Evolutionary conservation across 805 yeast species (phyloP).

Genomic region (Vanderwaltozyma tropicalis): DNA sequence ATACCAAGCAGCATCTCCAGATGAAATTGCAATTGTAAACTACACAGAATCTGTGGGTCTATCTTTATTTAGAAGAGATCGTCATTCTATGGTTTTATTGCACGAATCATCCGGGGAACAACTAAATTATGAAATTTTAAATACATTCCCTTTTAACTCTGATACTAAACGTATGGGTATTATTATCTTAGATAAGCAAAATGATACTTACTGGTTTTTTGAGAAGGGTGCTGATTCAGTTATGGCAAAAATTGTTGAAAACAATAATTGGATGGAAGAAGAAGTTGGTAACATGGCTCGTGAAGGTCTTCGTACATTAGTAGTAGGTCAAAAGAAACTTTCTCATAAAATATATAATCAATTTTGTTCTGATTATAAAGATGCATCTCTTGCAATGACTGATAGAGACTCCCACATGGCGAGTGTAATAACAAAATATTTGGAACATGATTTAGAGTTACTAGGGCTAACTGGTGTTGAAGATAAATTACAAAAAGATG

Average conservation of each 20-base stretch:
- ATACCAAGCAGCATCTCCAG: slow-evolving; percentile 98
- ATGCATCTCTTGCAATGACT: slow-evolving; percentile 69
- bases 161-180: slow-evolving; percentile 96
- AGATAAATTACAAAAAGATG: slow-evolving; percentile 84
- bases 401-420: slow-evolving; percentile 72
- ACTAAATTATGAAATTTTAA: slow-evolving; percentile 54
- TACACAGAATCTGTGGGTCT: slow-evolving; percentile 84
- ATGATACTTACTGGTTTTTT: slow-evolving; percentile 71
- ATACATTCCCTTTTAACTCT: slow-evolving; percentile 88
- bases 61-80: slow-evolving; percentile 69
- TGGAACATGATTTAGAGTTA: slow-evolving; percentile 78
- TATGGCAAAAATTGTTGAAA: slow-evolving; percentile 72
- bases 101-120: slow-evolving; percentile 48
- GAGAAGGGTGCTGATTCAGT: slow-evolving; percentile 96
- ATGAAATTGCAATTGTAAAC: slow-evolving; percentile 92
- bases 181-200: slow-evolving; percentile 51
- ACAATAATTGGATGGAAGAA: slow-evolving; percentile 93
- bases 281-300: slow-evolving; percentile 97
- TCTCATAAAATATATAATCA: slow-evolving; percentile 43
- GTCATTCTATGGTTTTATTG: slow-evolving; percentile 57
- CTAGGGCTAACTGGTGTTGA: slow-evolving; percentile 96
- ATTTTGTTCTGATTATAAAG: slow-evolving; percentile 53
- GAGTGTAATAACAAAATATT: slow-evolving; percentile 49
- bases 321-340: slow-evolving; percentile 73
- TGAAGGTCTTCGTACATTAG: slow-evolving; percentile 92